Evolutionary conservation across 805 yeast genomes (phyloP).

Genomic region (Saccharomycopsis sp.): DNA sequence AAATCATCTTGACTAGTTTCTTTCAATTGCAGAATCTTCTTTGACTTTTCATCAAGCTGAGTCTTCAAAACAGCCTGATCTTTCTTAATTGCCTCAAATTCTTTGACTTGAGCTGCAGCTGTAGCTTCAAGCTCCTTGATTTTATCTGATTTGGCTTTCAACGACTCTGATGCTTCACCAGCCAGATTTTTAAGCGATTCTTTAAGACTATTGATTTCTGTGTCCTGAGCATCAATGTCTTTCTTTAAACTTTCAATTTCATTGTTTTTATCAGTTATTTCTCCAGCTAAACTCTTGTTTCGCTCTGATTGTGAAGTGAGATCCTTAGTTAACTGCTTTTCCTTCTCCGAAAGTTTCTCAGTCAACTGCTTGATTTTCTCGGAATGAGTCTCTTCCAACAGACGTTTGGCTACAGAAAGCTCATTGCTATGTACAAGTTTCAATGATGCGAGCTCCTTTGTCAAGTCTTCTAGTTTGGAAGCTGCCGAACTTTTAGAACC

Average conservation of each 20-base stretch:
- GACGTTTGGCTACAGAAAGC: background rate
- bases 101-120: conserved; percentile 8
- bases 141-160: background rate
- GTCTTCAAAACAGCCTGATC: background rate
- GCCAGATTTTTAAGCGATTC: background rate
- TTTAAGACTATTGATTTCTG: background rate
- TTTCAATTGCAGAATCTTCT: background rate
- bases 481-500: background rate
- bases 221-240: background rate
- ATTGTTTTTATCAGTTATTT: background rate
- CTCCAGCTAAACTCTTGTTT: background rate
- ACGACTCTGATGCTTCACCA: background rate
- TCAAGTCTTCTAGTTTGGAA: background rate
- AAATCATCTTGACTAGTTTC: background rate
- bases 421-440: background rate
- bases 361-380: background rate
- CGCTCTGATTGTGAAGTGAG: background rate
- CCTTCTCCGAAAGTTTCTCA: background rate
- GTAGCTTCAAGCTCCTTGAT: background rate
- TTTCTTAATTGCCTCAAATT: conserved; percentile 20
- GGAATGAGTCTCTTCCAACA: background rate
- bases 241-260: background rate
- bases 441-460: background rate
- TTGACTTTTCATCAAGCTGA: background rate
- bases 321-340: background rate